Conservation (phyloP, 148 eudicot genomes). For the Tetragonia tetragonoides region DNA sequence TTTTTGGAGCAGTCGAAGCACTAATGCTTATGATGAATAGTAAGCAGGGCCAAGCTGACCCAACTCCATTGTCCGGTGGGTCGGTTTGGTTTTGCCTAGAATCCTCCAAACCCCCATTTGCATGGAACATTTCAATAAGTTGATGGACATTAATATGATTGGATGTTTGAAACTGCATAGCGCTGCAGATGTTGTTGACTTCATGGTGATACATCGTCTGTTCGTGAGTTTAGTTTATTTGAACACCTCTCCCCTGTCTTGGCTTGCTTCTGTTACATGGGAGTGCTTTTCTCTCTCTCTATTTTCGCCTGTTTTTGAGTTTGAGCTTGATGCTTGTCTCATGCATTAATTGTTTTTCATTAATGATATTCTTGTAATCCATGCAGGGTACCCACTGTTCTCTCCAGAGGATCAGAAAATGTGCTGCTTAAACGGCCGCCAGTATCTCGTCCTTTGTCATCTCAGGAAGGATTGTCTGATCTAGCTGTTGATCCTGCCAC, state of each 20-base stretch:
- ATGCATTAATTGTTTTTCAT: neutral
- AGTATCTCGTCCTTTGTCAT: conserved; percentile 49
- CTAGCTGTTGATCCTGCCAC: conserved; percentile 41
- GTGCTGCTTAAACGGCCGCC: conserved; percentile 71
- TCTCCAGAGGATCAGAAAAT: conserved; percentile 62
- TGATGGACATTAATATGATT: no score
- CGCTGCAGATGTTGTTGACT: neutral
- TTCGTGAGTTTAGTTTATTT: neutral
- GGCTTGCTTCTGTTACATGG: neutral
- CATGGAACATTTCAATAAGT: no score
- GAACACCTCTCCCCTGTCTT: neutral
- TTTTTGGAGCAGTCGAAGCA: no score
- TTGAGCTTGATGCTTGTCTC: conserved; percentile 4
- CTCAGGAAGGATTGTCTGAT: conserved; percentile 66
- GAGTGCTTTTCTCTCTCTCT: neutral
- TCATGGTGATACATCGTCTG: neutral
- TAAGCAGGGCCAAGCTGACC: no score
- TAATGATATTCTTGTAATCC: neutral
- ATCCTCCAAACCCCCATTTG: no score
- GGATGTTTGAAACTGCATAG: neutral
- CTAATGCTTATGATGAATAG: no score
- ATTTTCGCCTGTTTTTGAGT: neutral
- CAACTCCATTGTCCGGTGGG: no score
- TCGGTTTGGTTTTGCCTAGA: no score
- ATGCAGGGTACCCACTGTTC: conserved; percentile 46